A percentile compares a stretch with the other conserved stretches of the same genome.
Evolutionary conservation across 129 eudicot species (phyloP).

Genomic region (Flaveria trinervia): DNA sequence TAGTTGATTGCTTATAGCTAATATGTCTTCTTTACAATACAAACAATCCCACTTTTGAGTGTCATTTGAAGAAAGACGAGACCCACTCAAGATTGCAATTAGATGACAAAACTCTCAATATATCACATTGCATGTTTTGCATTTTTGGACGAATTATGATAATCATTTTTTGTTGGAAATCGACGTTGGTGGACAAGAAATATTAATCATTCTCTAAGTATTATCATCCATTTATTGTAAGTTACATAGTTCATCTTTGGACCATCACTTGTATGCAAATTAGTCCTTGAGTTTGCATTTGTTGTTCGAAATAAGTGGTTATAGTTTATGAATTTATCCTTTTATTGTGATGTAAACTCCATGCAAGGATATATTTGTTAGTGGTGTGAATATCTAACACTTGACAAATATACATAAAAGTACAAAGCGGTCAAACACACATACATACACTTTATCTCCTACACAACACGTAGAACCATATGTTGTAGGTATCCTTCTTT

Average conservation of each 20-base stretch:
- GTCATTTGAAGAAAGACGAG: neutral
- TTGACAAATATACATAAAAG: too few relatives aligned
- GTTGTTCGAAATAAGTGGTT: neutral
- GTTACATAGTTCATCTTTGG: neutral
- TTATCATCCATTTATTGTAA: neutral
- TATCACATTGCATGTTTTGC: neutral
- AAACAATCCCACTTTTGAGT: neutral
- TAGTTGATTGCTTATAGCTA: neutral
- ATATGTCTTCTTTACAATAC: neutral
- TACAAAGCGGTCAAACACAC: too few relatives aligned
- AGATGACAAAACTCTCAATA: neutral
- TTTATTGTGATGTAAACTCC: neutral
- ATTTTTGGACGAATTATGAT: neutral
- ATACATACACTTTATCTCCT: too few relatives aligned
- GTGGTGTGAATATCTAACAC: too few relatives aligned
- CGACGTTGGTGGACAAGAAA: neutral
- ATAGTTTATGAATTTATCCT: neutral
- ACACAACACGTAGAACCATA: too few relatives aligned
- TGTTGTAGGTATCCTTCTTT: too few relatives aligned
- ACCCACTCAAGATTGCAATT: neutral
- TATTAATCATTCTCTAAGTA: neutral
- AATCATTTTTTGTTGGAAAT: conserved; percentile 2
- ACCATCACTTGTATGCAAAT: neutral
- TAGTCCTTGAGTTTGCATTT: neutral
- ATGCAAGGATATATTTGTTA: neutral